A percentile compares a stretch with the other conserved stretches of the same genome.
Evolutionary conservation across 1,284 basidiomycete genomes (phyloP).

Genomic region (Vanrija sp.): DNA sequence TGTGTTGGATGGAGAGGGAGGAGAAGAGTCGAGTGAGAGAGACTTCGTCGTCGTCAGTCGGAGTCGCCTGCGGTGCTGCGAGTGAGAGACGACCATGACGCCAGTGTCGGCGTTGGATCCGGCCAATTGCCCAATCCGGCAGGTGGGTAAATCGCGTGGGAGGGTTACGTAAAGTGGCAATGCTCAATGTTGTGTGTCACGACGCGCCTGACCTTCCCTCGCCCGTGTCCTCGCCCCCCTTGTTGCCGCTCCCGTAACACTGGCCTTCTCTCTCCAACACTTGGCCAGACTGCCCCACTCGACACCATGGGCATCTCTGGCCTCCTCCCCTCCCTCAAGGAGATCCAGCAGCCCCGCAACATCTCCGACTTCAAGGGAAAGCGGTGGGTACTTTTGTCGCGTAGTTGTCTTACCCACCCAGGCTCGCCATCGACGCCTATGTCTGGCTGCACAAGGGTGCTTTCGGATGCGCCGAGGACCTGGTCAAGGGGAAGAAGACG

Average conservation of each 20-base stretch:
- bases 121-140: too few species aligned
- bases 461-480: constrained; percentile 83
- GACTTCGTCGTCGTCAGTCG: too few species aligned
- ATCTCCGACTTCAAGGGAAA: constrained; percentile 77
- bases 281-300: background rate
- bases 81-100: constrained; percentile 1
- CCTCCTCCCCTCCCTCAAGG: constrained; percentile 86
- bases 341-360: constrained; percentile 73
- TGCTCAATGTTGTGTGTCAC: too few species aligned
- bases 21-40: background rate
- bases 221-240: too few species aligned
- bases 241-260: background rate
- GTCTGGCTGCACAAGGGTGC: constrained; percentile 97
- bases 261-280: background rate
- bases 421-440: constrained; percentile 55
- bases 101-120: background rate
- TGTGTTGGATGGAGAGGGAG: constrained; percentile 1
- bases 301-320: constrained; percentile 82
- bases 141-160: too few species aligned
- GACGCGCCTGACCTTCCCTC: too few species aligned
- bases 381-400: constrained; percentile 50
- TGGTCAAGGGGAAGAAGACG: constrained; percentile 78
- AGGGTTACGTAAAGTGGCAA: too few species aligned
- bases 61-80: too few species aligned
- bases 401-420: constrained; percentile 4